Conservation (phyloP, 345 rosid genomes). For the Lepidium aucheri region DNA sequence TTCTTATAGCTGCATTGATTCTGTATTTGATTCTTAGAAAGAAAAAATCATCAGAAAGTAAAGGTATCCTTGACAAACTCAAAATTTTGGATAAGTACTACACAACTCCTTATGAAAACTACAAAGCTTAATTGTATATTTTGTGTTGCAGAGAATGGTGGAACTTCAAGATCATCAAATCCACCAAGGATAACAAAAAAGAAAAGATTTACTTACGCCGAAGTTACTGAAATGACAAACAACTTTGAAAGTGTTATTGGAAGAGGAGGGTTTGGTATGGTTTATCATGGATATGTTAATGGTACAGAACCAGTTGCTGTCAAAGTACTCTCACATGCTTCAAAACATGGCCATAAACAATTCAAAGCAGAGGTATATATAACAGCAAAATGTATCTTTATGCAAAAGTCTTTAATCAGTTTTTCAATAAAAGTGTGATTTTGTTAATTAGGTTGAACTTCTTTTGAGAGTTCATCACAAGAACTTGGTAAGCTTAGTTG, state of each 20-base stretch:
- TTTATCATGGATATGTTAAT: slow-evolving; percentile 23
- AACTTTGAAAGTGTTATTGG: slow-evolving; percentile 30
- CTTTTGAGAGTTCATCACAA: slow-evolving; percentile 50
- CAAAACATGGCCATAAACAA: slow-evolving; percentile 23
- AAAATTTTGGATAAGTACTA: background rate
- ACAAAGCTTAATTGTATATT: background rate
- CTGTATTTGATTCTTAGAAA: background rate
- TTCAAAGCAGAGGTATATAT: slow-evolving; percentile 29
- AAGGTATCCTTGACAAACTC: background rate
- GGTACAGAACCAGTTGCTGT: slow-evolving; percentile 26
- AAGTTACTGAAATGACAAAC: slow-evolving; percentile 25
- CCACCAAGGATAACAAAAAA: background rate
- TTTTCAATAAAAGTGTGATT: background rate
- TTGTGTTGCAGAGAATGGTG: background rate
- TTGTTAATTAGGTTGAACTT: slow-evolving; percentile 29
- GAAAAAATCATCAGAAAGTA: background rate
- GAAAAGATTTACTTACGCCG: slow-evolving; percentile 11
- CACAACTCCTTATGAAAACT: background rate
- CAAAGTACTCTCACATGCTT: slow-evolving; percentile 22
- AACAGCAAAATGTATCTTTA: background rate
- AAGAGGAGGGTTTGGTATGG: slow-evolving; percentile 37
- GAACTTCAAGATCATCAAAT: background rate
- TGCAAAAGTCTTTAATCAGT: background rate
- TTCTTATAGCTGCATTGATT: background rate
- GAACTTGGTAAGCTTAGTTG: slow-evolving; percentile 37